Percentiles rank a stretch among this genome's conserved stretches.
Evolutionary conservation across 2,329 filamentous ascomycete species (phyloP).

Genomic region (Colletotrichum ledebouriae): DNA sequence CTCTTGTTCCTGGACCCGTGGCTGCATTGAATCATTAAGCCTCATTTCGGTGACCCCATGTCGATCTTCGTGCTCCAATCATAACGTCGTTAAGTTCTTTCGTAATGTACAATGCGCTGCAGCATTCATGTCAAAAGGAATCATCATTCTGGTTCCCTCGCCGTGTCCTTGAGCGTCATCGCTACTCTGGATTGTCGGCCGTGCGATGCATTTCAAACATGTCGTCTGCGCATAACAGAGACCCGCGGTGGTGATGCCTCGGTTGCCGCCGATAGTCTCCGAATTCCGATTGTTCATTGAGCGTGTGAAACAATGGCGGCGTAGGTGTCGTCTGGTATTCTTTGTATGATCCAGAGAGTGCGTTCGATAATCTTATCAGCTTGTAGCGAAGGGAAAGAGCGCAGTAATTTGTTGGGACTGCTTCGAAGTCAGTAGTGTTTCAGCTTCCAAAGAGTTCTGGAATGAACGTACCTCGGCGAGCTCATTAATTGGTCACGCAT

Average conservation of each 20-base stretch:
- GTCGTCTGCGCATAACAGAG: too few relatives aligned
- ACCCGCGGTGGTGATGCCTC: too few relatives aligned
- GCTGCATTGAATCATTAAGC: constrained; percentile 29
- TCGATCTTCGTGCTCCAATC: constrained; percentile 15
- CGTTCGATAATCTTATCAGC: constrained; percentile 87
- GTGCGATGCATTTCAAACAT: too few relatives aligned
- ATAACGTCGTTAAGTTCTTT: constrained; percentile 22
- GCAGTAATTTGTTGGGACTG: constrained; percentile 92
- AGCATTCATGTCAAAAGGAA: constrained; percentile 7
- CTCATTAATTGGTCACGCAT: constrained; percentile 87
- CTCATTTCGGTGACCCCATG: constrained; percentile 8
- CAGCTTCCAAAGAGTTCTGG: constrained; percentile 42
- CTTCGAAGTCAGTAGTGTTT: constrained; percentile 20
- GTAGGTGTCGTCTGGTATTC: constrained; percentile 92
- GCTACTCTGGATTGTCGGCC: not conserved
- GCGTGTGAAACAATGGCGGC: constrained; percentile 91
- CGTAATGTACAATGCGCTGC: constrained; percentile 15
- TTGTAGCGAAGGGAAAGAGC: constrained; percentile 87
- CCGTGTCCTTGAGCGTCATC: not conserved
- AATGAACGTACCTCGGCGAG: constrained; percentile 77
- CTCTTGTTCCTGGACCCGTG: constrained; percentile 21
- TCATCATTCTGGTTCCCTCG: not conserved
- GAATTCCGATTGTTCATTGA: constrained; percentile 47
- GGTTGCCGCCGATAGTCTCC: not conserved
- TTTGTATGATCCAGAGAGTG: constrained; percentile 87